Evolutionary conservation across 2,329 filamentous ascomycete species (phyloP), one percentile per base, ranked within the genome.

Genomic region (Talaromyces sp.): DNA sequence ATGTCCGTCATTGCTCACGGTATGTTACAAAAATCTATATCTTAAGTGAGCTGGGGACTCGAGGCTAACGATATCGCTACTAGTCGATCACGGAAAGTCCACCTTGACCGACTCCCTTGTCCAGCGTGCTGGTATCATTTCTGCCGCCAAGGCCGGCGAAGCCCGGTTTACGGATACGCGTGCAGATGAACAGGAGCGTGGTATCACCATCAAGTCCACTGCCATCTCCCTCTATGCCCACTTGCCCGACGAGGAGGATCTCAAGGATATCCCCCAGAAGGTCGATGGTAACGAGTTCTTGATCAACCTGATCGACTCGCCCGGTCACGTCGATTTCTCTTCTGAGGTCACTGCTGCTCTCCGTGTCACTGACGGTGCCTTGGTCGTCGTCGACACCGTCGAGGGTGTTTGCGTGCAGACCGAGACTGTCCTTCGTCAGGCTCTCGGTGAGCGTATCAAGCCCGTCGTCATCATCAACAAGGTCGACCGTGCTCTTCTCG

Each of bases 321-420:
- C 95, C 70, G 95, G 95, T 88, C 95, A 99, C 94, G 95, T 99
- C 86, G 95, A 99, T 86, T 99, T 99, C 90, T 99, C 95, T 49
- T 99, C 95, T 72, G 95, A 99, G 82, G 95, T 99, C 80, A 99
- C 95, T 79, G 95, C 95, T 81, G 95, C 95, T 80, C 94, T 99
- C 79, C 95, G 95, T 92, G 95, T 99, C 84, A 99, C 95, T 75
- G 95, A 99, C 79, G 95, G 95, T 92, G 95, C 95, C 77, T 92
- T 99, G 74, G 95, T 99, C 79, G 95, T 99, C 84, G 95, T 99
- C 86, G 95, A 99, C 87, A 97, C 93, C 83, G 91, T 99, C 75
- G 95, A 97, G 84, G 95, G 95, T 93, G 96, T 99, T 77, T 99
- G 95, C 84, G 95, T 99, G 81, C 95, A 99, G 88, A 99, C 95